Evolutionary conservation across 2,329 filamentous ascomycete species (phyloP), one percentile per base, ranked within the genome.

Genomic region (Colletotrichum truncatum): DNA sequence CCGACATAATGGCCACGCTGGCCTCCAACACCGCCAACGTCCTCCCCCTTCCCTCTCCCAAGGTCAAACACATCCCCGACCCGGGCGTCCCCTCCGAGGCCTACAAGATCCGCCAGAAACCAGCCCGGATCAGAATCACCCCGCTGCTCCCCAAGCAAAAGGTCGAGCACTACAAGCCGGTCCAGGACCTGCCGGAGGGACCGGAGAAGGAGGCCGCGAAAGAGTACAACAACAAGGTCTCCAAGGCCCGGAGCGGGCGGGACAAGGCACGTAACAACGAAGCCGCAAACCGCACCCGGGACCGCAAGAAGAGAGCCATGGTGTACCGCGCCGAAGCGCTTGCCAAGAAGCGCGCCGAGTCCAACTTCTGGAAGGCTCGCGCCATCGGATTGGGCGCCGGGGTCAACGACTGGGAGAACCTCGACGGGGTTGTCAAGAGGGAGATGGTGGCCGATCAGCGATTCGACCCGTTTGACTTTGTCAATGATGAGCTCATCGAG

Each of bases 221-320:
- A 14, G 30, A 16, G 30, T 59, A 64, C 6, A 75, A 74, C 60
- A 75, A 78, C 53, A 11, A 46, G 6, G 71, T 77, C 36, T 70
- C 75, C 3, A 59, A 60, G 4, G 53, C 68, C 18, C 67, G 69
- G 8, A 71, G 73, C 60, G 51, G 23, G 4, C 48, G 73, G 2
- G 74, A 78, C 16, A 71, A 75, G 2, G 62, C 72, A 41, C 70
- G 78, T 4, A 81, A 81, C 70, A 81, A 80, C 64, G 62, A 70
- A 34, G 76, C 79, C 0, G 79, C 79, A 23, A 77, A 76, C 67
- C 75, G 78, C 56, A 76, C 73, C 10, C 73, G 79, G 1, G 65
- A 73, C 46, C 46, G 38, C 7, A 59, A 36, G 18, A 23, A 60
- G 14, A 18, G 55, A 12, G 55, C 55, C 10, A 34, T 60, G 18